These are phyloP conservation scores for Hanseniaspora opuntiae DNA, from an alignment of 805 yeast genomes.

Conservation along the genomic window DNA sequence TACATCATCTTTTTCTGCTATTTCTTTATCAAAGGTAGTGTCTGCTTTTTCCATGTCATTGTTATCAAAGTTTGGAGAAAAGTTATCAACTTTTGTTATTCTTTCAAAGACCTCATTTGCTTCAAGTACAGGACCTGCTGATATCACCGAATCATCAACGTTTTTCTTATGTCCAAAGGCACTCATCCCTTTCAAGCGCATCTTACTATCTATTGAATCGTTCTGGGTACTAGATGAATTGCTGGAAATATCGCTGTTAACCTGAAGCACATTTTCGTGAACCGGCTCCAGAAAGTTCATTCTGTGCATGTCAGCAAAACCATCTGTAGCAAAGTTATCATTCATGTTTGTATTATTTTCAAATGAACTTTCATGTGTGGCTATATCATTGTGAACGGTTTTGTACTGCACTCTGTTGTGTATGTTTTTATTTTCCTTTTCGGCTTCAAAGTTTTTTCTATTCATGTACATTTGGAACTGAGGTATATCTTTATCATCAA, in stretches of 20 bases:
- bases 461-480: not conserved
- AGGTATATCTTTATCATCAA: not conserved
- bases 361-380: not conserved
- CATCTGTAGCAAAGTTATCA: not conserved
- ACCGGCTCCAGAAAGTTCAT: not conserved
- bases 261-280: conserved; percentile 9
- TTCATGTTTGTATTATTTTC: not conserved
- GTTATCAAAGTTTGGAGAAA: not conserved
- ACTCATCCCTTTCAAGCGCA: not conserved
- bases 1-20: conserved; percentile 3
- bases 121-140: conserved; percentile 9
- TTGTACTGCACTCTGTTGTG: not conserved
- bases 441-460: not conserved
- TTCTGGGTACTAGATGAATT: not conserved
- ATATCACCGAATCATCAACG: not conserved
- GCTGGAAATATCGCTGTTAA: not conserved
- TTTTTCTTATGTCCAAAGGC: not conserved
- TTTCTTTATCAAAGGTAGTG: not conserved
- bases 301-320: not conserved
- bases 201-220: not conserved
- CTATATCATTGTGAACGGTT: not conserved
- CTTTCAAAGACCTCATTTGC: conserved; percentile 7
- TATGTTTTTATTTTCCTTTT: not conserved
- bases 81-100: not conserved
- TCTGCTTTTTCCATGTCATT: not conserved